phyloP scores from a whole-genome alignment of 768 basidiomycete genomes.

The Boletus reticuloceps region DNA sequence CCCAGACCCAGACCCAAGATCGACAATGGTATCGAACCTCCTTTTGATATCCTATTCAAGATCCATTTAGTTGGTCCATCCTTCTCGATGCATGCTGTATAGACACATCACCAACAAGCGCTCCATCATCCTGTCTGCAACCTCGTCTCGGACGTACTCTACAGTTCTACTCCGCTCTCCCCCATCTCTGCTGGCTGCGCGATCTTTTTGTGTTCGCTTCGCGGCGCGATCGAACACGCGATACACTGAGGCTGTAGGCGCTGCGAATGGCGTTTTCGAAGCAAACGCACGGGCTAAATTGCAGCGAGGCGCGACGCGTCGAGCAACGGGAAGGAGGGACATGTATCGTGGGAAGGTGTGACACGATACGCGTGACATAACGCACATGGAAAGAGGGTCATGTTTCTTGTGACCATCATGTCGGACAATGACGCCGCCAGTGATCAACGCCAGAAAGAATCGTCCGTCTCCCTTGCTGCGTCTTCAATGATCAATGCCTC shows the following conservation, averaged over 20 bases:
- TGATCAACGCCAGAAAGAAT: constrained; percentile 10
- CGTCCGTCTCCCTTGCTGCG: constrained; percentile 18
- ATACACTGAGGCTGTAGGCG: constrained; percentile 51
- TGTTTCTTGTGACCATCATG: constrained; percentile 10
- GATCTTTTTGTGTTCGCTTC: constrained; percentile 77
- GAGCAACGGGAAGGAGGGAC: constrained; percentile 7
- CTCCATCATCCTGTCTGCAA: constrained; percentile 89
- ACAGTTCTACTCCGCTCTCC: constrained; percentile 69
- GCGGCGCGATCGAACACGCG: constrained; percentile 83
- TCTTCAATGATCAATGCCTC: constrained; percentile 25
- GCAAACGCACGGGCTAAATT: constrained; percentile 42
- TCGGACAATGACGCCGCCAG: constrained; percentile 8
- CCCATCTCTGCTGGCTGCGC: constrained; percentile 56
- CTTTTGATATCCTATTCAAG: constrained; percentile 81
- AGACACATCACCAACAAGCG: constrained; percentile 65
- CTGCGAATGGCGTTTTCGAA: constrained; percentile 42
- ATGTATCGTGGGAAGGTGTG: constrained; percentile 18
- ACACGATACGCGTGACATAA: constrained; percentile 16
- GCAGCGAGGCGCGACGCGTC: background rate
- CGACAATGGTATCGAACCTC: constrained; percentile 74
- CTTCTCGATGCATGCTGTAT: background rate
- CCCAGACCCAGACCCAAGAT: constrained; percentile 88
- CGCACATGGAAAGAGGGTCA: background rate
- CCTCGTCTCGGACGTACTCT: constrained; percentile 90
- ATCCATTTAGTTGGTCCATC: background rate